Evolutionary conservation across 805 yeast genomes (phyloP).

Genomic region (Candida takata): DNA sequence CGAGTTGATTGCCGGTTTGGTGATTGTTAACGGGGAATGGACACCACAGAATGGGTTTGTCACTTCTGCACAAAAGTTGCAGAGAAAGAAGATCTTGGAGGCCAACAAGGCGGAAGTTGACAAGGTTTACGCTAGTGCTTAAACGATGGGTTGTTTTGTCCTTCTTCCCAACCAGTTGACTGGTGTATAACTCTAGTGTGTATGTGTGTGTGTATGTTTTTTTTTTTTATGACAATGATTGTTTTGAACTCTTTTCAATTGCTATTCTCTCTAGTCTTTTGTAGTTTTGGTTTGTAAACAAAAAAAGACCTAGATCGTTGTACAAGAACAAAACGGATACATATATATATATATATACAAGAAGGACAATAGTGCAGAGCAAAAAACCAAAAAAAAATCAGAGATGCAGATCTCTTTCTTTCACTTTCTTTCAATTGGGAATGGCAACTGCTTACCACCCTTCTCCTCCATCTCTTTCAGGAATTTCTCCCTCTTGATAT

Average conservation of each 20-base stretch:
- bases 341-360: too few species aligned
- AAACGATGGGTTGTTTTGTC: too few species aligned
- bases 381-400: too few species aligned
- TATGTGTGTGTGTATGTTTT: neutral
- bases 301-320: too few species aligned
- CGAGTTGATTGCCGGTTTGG: constrained; percentile 75
- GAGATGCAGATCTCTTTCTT: too few species aligned
- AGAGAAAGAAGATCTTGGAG: constrained; percentile 80
- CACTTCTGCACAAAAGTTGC: constrained; percentile 93
- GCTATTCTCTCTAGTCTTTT: constrained; percentile 12
- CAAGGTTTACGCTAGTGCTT: constrained; percentile 42
- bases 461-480: constrained; percentile 64
- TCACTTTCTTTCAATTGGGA: constrained; percentile 12
- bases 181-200: too few species aligned
- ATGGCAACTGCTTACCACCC: constrained; percentile 36
- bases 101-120: constrained; percentile 65
- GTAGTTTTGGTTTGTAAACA: too few species aligned
- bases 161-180: too few species aligned
- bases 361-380: too few species aligned
- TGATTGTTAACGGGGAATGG: constrained; percentile 87
- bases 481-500: constrained; percentile 60
- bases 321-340: too few species aligned
- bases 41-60: constrained; percentile 94
- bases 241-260: neutral
- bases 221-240: neutral